These are phyloP conservation scores for Amphichorda felina DNA, from an alignment of 2,329 filamentous ascomycete species.

Conservation along the genomic window DNA sequence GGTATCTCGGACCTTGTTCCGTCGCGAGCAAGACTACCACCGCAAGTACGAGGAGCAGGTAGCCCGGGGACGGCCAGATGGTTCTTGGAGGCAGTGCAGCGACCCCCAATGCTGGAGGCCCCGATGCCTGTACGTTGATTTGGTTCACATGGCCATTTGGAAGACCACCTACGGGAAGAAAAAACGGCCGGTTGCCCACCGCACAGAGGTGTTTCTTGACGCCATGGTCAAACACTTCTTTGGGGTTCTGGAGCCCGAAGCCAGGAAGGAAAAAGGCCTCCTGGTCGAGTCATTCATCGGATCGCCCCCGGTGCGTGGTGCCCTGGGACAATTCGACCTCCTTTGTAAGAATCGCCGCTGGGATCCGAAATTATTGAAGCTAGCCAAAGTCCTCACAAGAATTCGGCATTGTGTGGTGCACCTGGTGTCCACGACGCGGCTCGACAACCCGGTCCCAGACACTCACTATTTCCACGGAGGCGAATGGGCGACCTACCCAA, in stretches of 20 bases:
- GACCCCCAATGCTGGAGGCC: background rate
- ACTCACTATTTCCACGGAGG: background rate
- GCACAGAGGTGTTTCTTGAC: background rate
- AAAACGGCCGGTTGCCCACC: background rate
- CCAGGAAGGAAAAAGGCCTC: background rate
- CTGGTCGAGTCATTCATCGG: conserved; percentile 1
- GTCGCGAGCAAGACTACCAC: background rate
- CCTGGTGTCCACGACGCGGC: background rate
- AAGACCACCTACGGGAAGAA: background rate
- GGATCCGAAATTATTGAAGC: background rate
- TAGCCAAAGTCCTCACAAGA: background rate
- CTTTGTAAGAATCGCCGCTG: background rate
- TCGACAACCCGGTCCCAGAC: background rate
- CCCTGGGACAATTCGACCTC: background rate
- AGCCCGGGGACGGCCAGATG: conserved; percentile 1
- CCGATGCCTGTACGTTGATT: background rate
- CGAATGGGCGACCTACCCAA: background rate
- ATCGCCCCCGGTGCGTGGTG: conserved; percentile 3
- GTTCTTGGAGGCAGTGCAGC: conserved; percentile 1
- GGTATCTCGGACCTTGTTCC: background rate
- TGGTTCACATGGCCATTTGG: background rate
- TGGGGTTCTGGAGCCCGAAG: background rate
- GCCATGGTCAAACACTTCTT: background rate
- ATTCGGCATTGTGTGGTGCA: background rate
- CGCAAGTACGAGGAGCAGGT: conserved; percentile 2